phyloP scores from a whole-genome alignment of 1,139 yeast genomes.

The Arxiozyma slooffiae region DNA sequence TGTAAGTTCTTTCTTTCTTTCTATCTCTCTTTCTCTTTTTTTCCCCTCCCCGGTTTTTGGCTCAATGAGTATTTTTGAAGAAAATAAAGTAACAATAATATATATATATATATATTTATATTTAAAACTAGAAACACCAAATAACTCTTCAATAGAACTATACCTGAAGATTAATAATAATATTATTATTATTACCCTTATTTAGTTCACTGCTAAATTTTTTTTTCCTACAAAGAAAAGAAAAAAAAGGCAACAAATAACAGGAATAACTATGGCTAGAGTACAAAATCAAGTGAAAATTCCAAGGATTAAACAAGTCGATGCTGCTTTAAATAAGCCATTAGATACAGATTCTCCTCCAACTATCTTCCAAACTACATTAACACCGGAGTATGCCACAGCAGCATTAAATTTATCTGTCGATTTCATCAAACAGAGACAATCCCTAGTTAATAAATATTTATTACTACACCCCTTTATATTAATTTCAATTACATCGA shows the following conservation, averaged over 20 bases:
- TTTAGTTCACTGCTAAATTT: too few relatives aligned
- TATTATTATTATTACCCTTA: too few relatives aligned
- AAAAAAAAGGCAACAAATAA: neutral
- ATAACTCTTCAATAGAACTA: too few relatives aligned
- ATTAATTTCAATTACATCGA: constrained; percentile 23
- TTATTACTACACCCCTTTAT: constrained; percentile 44
- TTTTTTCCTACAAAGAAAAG: neutral
- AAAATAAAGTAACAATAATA: too few relatives aligned
- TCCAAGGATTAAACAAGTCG: constrained; percentile 33
- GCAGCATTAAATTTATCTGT: constrained; percentile 56
- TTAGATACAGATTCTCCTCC: constrained; percentile 43
- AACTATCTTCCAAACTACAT: constrained; percentile 36
- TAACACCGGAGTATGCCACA: constrained; percentile 49
- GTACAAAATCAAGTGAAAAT: constrained; percentile 3
- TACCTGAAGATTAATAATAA: too few relatives aligned
- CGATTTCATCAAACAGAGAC: constrained; percentile 52
- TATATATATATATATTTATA: too few relatives aligned
- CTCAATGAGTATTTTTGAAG: too few relatives aligned
- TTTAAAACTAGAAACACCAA: too few relatives aligned
- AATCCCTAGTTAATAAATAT: constrained; percentile 40
- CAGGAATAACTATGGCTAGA: neutral
- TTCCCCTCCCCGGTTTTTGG: too few relatives aligned
- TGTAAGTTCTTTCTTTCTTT: too few relatives aligned
- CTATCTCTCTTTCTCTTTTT: too few relatives aligned
- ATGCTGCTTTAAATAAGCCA: constrained; percentile 45